Percentiles rank a stretch among this genome's conserved stretches.
Evolutionary conservation across 768 basidiomycete genomes (phyloP).

Genomic region (Mycena sanguinolenta): DNA sequence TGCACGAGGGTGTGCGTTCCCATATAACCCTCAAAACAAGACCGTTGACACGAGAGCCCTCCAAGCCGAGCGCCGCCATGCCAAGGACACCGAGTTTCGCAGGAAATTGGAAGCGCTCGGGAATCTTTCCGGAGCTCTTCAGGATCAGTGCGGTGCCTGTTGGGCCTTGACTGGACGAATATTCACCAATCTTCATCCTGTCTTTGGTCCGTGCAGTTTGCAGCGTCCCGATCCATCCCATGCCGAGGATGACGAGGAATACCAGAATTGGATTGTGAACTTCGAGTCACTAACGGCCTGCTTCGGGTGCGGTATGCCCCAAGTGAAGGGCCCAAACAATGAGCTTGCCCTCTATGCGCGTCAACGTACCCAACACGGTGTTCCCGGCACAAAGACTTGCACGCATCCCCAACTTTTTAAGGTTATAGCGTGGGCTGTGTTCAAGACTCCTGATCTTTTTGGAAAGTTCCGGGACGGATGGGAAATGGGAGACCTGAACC

Average conservation of each 20-base stretch:
- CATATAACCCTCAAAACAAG: no score
- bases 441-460: conserved; percentile 7
- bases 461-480: neutral
- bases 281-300: neutral
- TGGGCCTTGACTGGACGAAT: conserved; percentile 9
- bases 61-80: no score
- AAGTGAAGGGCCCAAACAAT: neutral
- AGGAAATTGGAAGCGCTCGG: neutral
- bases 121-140: neutral
- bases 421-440: conserved; percentile 8
- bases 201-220: conserved; percentile 7
- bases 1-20: no score
- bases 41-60: no score
- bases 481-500: neutral
- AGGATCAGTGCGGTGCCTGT: conserved; percentile 4
- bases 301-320: conserved; percentile 9
- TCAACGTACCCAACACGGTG: neutral
- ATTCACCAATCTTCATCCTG: neutral
- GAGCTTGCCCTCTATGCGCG: neutral
- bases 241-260: neutral
- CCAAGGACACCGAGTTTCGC: neutral
- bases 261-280: neutral
- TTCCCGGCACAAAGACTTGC: conserved; percentile 9
- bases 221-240: neutral
- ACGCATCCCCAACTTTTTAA: conserved; percentile 7